Base-by-base conservation (phyloP, 208 protist species). In the Crithidia mellificae region DNA sequence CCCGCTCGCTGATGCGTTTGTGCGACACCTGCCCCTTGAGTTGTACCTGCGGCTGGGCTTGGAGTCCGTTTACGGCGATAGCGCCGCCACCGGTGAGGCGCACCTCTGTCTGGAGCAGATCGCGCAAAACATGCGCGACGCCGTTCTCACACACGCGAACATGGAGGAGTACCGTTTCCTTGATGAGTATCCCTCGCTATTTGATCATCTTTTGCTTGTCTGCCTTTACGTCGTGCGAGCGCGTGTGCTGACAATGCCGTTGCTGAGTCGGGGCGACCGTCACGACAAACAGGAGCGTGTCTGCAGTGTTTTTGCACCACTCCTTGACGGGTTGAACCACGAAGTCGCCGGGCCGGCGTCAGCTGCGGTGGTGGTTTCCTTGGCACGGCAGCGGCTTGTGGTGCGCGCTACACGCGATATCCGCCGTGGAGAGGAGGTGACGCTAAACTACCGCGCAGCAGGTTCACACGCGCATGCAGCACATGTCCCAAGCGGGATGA, bases 31-130 rank as follows among this genome's bases (percentile, higher is more conserved):
- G 9, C 91, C 88, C 2, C 49, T 94, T 17, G 54, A 57, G 0
- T 44, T 72, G 19, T 82, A 80, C 55, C 56, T 94, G 49, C 51
- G 58, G 2, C 41, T 61, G 38, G 91, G 91, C 0, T 63, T 94
- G 8, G 88, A 96, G 77, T 68, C 55, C 0, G 32, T 86, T 12
- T 91, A 85, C 63, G 54, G 65, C 20, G 73, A 66, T 17, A 8
- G 62, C 38, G 72, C 63, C 44, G 44, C n/a, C 15, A 22, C 54
- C 0, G 80, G 69, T 14, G 73, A 80, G 12, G 59, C 77, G 6
- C 91, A 96, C 63, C 47, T 67, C 29, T 85, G 78, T 30, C 56
- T 94, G 25, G 88, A 94, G 71, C 83, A 93, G 53, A 53, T 96
- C 22, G 63, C 85, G 11, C 74, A 47, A 41, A 92, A 89, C 63